Base-by-base conservation (phyloP, 768 basidiomycete genomes). In the Termitomyces sp. region DNA sequence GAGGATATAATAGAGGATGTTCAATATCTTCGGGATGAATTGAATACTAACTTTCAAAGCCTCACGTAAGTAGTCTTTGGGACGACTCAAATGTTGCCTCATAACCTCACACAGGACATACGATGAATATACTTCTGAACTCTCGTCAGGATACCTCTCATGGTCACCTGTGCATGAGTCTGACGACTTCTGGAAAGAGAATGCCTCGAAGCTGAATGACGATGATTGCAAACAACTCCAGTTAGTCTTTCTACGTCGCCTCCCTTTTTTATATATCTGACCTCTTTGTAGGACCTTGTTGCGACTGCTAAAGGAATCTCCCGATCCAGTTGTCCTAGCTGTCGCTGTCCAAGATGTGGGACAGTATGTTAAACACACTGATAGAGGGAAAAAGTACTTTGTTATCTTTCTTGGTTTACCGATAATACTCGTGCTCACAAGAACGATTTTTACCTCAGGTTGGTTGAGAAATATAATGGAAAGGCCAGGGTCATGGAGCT, bases 161-260 rank as follows among this genome's bases (percentile, higher is more conserved):
- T 98, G 97, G 97, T 86, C 91, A 5, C 95, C 96, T 12, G 90
- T 93, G 10, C 97, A 99, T 65, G 91, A 94, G 66, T 95, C 91
- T 2, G 96, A 98, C 56, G 85, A 93, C 33, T 99, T 99, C 74
- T 99, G 97, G 97, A 91, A 89, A 65, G 94, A 95, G 74, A 98
- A 98, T 65, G 94, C 90, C 5, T 72, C 76, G 7, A 92, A 84
- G 66, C 72, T 98, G 40, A 91, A 94, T 60, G 94, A 98, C 57
- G 84, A 82, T 51, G 88, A 93, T 64, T 80, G 86, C 60, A 84
- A 88, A 63, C 88, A 91, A 56, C 78, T 98, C 55, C 94, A 89
- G 96, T 94, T 56, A 45, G 74, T 60, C 50, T 57, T 29, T 15
- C 40, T 15, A 18, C 23, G 20, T 36, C 2, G 18, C n/a, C n/a